Conservation (phyloP, 164 flowering plant genomes). For the Protea cynaroides region DNA sequence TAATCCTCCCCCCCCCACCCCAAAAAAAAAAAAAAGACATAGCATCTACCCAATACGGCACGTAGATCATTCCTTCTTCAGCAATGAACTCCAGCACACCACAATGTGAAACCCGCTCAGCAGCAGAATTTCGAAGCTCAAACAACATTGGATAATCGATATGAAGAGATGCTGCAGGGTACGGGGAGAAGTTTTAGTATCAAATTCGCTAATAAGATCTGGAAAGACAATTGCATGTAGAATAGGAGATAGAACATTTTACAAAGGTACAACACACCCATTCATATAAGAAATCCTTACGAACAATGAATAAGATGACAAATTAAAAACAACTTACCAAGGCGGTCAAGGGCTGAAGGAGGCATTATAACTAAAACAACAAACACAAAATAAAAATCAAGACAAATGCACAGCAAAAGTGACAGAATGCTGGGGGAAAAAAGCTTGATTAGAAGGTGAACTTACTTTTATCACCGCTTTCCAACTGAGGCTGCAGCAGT, state of each 20-base stretch:
- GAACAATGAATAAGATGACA: not conserved
- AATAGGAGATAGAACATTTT: not conserved
- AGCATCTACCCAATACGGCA: conserved; percentile 78
- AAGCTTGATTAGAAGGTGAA: conserved; percentile 2
- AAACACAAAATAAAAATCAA: conserved; percentile 9
- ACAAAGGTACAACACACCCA: not conserved
- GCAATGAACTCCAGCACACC: conserved; percentile 98
- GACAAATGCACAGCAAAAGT: not conserved
- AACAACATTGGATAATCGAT: conserved; percentile 98
- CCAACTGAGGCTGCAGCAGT: conserved; percentile 58
- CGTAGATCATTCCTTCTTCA: conserved; percentile 93
- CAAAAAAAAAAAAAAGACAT: not conserved
- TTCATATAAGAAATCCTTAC: not conserved
- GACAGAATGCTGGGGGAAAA: not conserved
- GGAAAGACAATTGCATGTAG: not conserved
- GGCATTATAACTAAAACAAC: conserved; percentile 65
- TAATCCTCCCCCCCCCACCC: too few species aligned
- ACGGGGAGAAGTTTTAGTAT: conserved; percentile 9
- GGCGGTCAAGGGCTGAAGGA: conserved; percentile 71
- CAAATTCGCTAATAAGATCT: conserved; percentile 1
- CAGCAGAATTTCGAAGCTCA: conserved; percentile 69
- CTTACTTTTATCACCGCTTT: conserved; percentile 80
- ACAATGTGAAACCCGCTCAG: conserved; percentile 87
- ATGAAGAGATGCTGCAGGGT: conserved; percentile 55
- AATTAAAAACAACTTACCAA: conserved; percentile 35